Evolutionary conservation across 2,329 filamentous ascomycete genomes (phyloP).

Genomic region (Aureobasidium sp.): DNA sequence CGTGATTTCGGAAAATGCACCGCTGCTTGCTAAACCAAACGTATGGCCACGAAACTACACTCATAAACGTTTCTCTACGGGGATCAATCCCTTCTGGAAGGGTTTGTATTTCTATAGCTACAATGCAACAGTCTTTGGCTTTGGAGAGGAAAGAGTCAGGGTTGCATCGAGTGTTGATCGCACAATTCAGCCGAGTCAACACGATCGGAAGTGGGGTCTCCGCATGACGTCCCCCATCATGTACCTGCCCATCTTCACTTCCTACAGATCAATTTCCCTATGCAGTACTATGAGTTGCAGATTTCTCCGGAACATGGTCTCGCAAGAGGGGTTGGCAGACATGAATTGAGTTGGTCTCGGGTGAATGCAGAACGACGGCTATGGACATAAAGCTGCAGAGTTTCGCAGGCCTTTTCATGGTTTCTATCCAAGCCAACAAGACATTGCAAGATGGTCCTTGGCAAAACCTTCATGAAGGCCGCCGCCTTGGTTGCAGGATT

Average conservation of each 20-base stretch:
- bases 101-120: not conserved
- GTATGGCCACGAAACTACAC: not conserved
- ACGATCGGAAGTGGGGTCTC: conserved; percentile 8
- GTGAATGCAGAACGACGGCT: conserved; percentile 8
- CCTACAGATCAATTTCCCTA: conserved; percentile 2
- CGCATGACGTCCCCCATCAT: conserved; percentile 7
- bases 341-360: not conserved
- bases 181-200: conserved; percentile 7
- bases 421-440: not conserved
- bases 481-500: conserved; percentile 20
- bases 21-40: not conserved
- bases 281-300: not conserved
- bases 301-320: not conserved
- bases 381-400: conserved; percentile 5
- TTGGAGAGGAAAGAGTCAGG: not conserved
- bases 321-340: not conserved
- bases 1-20: not conserved
- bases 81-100: not conserved
- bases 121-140: not conserved
- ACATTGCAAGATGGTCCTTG: conserved; percentile 21
- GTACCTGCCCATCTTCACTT: conserved; percentile 10
- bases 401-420: not conserved
- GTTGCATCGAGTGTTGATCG: not conserved
- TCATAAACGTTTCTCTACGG: not conserved
- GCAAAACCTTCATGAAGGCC: conserved; percentile 21